Evolutionary conservation across 768 basidiomycete species (phyloP).

Genomic region (Lactarius evosmus): DNA sequence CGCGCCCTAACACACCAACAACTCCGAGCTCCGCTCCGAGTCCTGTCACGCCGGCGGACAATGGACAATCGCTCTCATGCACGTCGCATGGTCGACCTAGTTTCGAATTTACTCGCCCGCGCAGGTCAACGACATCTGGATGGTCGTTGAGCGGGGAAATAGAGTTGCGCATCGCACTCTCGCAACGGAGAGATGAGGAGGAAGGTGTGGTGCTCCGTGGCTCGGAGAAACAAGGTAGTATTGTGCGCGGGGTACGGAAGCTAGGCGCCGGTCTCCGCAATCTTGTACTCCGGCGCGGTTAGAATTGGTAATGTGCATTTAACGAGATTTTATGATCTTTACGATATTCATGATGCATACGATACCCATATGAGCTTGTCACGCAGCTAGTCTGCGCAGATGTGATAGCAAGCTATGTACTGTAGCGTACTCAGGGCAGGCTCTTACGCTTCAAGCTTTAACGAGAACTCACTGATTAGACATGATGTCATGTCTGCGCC

Average conservation of each 20-base stretch:
- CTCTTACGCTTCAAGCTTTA: background rate
- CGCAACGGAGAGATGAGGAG: slow-evolving; percentile 22
- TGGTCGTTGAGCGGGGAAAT: slow-evolving; percentile 28
- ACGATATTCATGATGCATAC: slow-evolving; percentile 4
- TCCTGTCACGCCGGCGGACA: slow-evolving; percentile 2
- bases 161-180: slow-evolving; percentile 25
- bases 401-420: background rate
- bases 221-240: slow-evolving; percentile 19
- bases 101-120: slow-evolving; percentile 23
- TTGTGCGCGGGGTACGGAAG: slow-evolving; percentile 16
- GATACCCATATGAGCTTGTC: slow-evolving; percentile 5
- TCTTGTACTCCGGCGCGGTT: slow-evolving; percentile 16
- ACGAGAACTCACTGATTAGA: background rate
- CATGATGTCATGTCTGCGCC: background rate
- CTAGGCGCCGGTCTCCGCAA: slow-evolving; percentile 20
- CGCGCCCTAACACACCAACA: slow-evolving; percentile 8
- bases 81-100: slow-evolving; percentile 20
- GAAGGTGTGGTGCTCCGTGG: background rate
- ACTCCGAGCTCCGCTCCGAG: slow-evolving; percentile 4
- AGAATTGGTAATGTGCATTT: background rate
- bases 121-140: slow-evolving; percentile 21
- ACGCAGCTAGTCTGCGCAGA: background rate
- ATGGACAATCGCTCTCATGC: background rate
- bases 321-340: background rate
- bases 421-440: background rate